phyloP scores from a whole-genome alignment of 768 basidiomycete species.

The Tephrocybe sp. region DNA sequence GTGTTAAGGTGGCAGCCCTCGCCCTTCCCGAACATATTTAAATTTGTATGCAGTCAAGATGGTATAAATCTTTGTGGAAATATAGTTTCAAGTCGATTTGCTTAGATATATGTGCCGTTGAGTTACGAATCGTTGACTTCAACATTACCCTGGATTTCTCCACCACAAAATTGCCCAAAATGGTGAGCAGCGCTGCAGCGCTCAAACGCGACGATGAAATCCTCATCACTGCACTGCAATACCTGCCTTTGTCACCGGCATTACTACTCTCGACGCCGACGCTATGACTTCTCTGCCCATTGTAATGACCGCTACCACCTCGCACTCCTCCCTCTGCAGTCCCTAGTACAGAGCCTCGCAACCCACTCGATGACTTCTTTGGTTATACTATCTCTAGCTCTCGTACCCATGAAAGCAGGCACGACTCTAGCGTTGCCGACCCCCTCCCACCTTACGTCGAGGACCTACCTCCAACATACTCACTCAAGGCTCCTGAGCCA shows the following conservation, averaged over 20 bases:
- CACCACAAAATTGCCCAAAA: no score
- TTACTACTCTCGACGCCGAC: constrained; percentile 13
- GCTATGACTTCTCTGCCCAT: constrained; percentile 14
- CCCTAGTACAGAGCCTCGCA: constrained; percentile 12
- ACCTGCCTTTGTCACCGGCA: constrained; percentile 13
- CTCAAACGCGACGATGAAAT: not conserved
- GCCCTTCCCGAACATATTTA: no score
- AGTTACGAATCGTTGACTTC: not conserved
- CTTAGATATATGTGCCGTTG: not conserved
- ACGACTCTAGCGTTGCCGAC: constrained; percentile 33
- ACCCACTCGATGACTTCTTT: constrained; percentile 31
- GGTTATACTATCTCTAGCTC: constrained; percentile 33
- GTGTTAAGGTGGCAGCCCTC: no score
- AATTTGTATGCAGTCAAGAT: constrained; percentile 4
- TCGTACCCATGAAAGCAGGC: constrained; percentile 37
- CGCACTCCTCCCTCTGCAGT: constrained; percentile 17
- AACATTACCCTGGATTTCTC: no score
- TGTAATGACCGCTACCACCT: constrained; percentile 18
- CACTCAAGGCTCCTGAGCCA: constrained; percentile 39
- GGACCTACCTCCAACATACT: constrained; percentile 35
- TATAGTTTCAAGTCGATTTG: not conserved
- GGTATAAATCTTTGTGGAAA: no score
- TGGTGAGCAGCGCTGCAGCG: no score
- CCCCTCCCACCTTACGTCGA: constrained; percentile 43
- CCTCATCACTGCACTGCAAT: constrained; percentile 4